Evolutionary conservation across 345 rosid genomes (phyloP).

Genomic region (Salix caprea): DNA sequence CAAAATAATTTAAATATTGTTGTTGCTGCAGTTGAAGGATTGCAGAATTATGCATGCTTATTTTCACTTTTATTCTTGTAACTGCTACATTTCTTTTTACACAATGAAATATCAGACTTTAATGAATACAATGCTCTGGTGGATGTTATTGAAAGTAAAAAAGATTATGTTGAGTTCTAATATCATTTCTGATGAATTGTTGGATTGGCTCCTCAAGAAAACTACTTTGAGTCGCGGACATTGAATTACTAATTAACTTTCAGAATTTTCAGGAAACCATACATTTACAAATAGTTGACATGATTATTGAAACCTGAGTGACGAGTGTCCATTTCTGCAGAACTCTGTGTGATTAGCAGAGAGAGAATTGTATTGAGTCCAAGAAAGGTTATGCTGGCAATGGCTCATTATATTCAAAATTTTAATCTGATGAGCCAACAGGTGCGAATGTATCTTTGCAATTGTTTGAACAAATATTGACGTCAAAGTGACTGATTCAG

Average conservation of each 20-base stretch:
- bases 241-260: neutral
- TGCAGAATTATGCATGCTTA: neutral
- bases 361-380: slow-evolving; percentile 52
- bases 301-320: neutral
- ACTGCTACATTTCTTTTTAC: neutral
- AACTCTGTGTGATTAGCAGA: slow-evolving; percentile 35
- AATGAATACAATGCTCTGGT: neutral
- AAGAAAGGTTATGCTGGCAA: slow-evolving; percentile 60
- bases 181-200: no score
- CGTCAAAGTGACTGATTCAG: slow-evolving; percentile 11
- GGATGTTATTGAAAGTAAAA: no score
- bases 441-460: slow-evolving; percentile 34
- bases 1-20: no score
- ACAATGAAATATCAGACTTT: no score
- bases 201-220: no score
- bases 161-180: no score
- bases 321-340: slow-evolving; percentile 31
- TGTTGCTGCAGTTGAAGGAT: neutral
- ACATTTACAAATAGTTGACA: neutral
- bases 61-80: neutral
- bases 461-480: neutral
- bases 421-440: slow-evolving; percentile 78
- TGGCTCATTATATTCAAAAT: slow-evolving; percentile 48
- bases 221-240: no score
- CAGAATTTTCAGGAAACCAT: neutral